A percentile compares a stretch with the other conserved stretches of the same genome.
Conservation (phyloP, 305 asterid species). For the Fraxinus greggii region DNA sequence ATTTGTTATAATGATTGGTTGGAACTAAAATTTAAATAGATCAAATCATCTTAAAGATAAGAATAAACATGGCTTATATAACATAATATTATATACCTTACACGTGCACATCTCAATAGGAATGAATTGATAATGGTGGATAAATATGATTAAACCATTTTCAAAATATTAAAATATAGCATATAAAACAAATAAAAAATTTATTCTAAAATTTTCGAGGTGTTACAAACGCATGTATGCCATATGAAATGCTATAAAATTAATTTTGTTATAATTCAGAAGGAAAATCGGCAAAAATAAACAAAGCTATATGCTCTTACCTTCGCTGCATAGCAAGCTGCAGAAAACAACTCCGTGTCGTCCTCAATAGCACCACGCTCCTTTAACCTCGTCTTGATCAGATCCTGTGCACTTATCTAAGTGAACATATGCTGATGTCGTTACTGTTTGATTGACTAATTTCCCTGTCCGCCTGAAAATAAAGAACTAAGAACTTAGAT, state of each 20-base stretch:
- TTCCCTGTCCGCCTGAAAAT: slow-evolving; percentile 82
- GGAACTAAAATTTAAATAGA: too few relatives aligned
- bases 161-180: too few relatives aligned
- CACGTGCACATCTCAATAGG: too few relatives aligned
- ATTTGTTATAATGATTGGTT: too few relatives aligned
- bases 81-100: too few relatives aligned
- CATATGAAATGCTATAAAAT: slow-evolving; percentile 11
- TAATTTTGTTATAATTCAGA: background rate
- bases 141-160: too few relatives aligned
- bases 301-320: slow-evolving; percentile 41
- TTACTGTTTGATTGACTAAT: slow-evolving; percentile 97
- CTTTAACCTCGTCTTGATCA: slow-evolving; percentile 81
- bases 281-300: slow-evolving; percentile 12
- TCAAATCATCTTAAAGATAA: too few relatives aligned
- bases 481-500: slow-evolving; percentile 17
- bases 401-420: slow-evolving; percentile 92
- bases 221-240: background rate
- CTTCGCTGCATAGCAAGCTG: slow-evolving; percentile 89
- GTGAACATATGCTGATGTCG: slow-evolving; percentile 97
- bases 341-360: slow-evolving; percentile 62
- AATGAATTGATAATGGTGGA: too few relatives aligned
- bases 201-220: too few relatives aligned
- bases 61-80: too few relatives aligned
- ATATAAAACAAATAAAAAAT: too few relatives aligned
- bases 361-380: slow-evolving; percentile 78